Conservation (phyloP, 805 yeast species). For the Yarrowia sp. region DNA sequence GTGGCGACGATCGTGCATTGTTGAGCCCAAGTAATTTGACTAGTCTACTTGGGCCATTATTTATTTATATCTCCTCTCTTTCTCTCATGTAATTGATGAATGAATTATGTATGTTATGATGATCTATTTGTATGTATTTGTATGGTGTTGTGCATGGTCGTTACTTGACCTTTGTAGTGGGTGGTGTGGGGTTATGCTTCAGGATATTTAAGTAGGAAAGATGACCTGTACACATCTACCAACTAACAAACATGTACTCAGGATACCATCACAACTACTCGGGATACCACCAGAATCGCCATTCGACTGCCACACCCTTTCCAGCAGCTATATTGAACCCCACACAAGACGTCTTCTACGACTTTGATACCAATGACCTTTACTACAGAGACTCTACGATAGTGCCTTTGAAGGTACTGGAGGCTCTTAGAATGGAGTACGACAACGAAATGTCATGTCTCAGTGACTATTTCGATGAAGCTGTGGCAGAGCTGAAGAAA, state of each 20-base stretch:
- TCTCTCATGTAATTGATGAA: conserved; percentile 12
- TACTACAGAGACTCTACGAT: not conserved
- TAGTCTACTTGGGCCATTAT: conserved; percentile 7
- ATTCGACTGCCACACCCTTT: not conserved
- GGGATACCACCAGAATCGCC: conserved; percentile 1
- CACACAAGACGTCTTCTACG: not conserved
- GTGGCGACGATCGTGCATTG: conserved; percentile 51
- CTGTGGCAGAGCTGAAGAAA: not conserved
- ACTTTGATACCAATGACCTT: not conserved
- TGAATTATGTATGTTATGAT: conserved; percentile 19
- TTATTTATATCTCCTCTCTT: conserved; percentile 21
- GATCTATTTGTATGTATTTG: no score
- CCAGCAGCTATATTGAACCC: not conserved
- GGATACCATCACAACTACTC: conserved; percentile 1
- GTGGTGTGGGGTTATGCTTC: not conserved
- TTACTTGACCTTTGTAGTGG: not conserved
- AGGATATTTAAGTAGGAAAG: not conserved
- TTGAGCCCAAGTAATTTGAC: conserved; percentile 47
- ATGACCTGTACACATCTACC: no score
- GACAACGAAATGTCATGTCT: not conserved
- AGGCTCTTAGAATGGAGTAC: not conserved
- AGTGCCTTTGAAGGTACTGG: not conserved
- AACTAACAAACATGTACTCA: not conserved
- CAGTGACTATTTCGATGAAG: not conserved
- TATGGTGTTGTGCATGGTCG: not conserved